Conservation (phyloP, 2,329 filamentous ascomycete genomes). For the Aspergillus tanneri region DNA sequence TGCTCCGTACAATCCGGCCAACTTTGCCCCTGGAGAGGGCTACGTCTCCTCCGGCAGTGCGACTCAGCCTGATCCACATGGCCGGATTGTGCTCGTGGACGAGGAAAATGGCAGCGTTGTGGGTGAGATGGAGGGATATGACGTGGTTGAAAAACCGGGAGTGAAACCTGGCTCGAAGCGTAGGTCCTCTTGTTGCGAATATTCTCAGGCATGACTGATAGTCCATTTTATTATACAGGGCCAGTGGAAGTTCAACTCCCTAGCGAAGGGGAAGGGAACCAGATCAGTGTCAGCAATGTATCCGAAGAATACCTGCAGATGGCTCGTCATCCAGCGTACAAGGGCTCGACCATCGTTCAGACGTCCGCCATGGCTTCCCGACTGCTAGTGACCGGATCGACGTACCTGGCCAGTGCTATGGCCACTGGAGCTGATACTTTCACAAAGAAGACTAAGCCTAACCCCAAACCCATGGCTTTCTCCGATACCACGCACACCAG, state of each 20-base stretch:
- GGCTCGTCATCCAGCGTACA: constrained; percentile 86
- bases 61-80: constrained; percentile 47
- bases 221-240: constrained; percentile 31
- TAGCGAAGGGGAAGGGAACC: constrained; percentile 47
- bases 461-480: constrained; percentile 80
- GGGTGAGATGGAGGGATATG: constrained; percentile 81
- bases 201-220: constrained; percentile 4
- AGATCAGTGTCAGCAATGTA: constrained; percentile 49
- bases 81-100: constrained; percentile 87
- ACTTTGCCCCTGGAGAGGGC: constrained; percentile 75
- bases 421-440: constrained; percentile 76
- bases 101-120: constrained; percentile 96
- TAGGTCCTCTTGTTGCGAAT: constrained; percentile 44
- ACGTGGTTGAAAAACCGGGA: constrained; percentile 72
- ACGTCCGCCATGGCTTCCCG: constrained; percentile 85
- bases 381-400: constrained; percentile 84
- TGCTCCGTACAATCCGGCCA: constrained; percentile 71
- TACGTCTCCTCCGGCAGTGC: constrained; percentile 56
- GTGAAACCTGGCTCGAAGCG: constrained; percentile 89
- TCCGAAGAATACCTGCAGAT: constrained; percentile 66
- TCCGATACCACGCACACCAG: constrained; percentile 78
- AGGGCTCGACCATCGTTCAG: constrained; percentile 79
- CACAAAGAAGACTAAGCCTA: constrained; percentile 74
- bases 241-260: constrained; percentile 52
- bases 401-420: constrained; percentile 74